phyloP scores from a whole-genome alignment of 176 grass and related monocot species.

The Stipa capillata region DNA sequence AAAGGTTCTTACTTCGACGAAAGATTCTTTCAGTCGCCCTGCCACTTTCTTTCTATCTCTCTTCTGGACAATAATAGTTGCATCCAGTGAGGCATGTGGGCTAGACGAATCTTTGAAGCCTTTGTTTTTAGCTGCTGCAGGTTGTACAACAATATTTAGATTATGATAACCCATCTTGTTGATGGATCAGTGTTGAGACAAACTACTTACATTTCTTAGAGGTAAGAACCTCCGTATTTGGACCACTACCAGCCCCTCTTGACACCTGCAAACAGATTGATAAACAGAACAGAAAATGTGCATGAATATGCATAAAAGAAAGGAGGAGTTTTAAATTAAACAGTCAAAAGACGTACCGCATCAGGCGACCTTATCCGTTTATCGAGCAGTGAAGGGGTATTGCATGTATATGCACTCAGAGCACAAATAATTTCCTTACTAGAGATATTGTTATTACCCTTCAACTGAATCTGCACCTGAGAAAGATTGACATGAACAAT shows the following conservation, averaged over 20 bases:
- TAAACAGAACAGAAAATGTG: constrained; percentile 1
- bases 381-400: background rate
- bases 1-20: constrained; percentile 2
- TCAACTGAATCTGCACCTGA: constrained; percentile 15
- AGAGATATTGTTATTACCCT: background rate
- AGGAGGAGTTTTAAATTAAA: background rate
- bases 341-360: background rate
- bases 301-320: constrained; percentile 7
- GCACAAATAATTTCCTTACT: constrained; percentile 29
- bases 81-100: background rate
- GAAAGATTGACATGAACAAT: background rate
- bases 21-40: background rate
- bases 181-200: background rate
- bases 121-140: constrained; percentile 30
- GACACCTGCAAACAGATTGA: constrained; percentile 24
- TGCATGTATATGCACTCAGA: background rate
- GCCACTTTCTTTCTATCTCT: constrained; percentile 26
- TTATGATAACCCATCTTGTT: background rate
- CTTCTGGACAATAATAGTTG: background rate
- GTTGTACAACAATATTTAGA: constrained; percentile 15
- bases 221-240: constrained; percentile 7
- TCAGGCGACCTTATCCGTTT: constrained; percentile 4
- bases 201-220: constrained; percentile 39
- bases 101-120: background rate
- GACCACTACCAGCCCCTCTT: background rate